Evolutionary conservation across 768 basidiomycete genomes (phyloP).

Genomic region (Ramaria sp.): DNA sequence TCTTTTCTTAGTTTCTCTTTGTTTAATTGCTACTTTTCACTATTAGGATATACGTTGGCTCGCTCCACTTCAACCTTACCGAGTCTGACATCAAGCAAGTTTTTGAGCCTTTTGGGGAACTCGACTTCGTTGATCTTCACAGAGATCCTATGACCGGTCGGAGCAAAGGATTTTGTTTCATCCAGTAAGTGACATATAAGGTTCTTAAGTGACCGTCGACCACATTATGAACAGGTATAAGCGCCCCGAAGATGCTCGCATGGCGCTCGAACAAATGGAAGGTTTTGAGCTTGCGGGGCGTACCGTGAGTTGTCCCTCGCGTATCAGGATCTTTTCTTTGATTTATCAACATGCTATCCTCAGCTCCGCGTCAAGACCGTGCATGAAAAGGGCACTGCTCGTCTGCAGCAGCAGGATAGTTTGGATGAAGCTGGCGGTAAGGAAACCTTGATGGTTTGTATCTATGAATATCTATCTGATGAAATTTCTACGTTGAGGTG

Average conservation of each 20-base stretch:
- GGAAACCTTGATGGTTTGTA: constrained; percentile 9
- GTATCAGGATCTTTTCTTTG: constrained; percentile 9
- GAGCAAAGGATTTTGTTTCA: constrained; percentile 96
- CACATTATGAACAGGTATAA: constrained; percentile 52
- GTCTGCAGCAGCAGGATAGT: constrained; percentile 66
- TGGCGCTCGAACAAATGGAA: constrained; percentile 98
- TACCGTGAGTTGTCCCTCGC: constrained; percentile 41
- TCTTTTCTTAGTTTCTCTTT: constrained; percentile 9
- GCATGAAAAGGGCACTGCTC: constrained; percentile 76
- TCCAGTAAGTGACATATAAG: constrained; percentile 57
- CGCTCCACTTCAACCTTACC: constrained; percentile 92
- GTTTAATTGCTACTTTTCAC: background rate
- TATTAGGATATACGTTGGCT: constrained; percentile 87
- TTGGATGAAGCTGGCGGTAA: constrained; percentile 86
- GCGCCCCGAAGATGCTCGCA: constrained; percentile 85
- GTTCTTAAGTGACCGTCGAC: constrained; percentile 1
- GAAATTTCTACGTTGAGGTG: constrained; percentile 40
- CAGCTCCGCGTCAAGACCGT: constrained; percentile 87
- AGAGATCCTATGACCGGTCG: constrained; percentile 89
- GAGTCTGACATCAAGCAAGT: constrained; percentile 98
- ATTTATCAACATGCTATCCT: background rate
- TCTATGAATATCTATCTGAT: background rate
- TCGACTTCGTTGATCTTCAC: constrained; percentile 98
- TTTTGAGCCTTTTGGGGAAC: constrained; percentile 96
- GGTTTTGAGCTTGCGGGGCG: constrained; percentile 96